Conservation (phyloP, 1,139 yeast species). For the Saccharomyces hybrid region DNA sequence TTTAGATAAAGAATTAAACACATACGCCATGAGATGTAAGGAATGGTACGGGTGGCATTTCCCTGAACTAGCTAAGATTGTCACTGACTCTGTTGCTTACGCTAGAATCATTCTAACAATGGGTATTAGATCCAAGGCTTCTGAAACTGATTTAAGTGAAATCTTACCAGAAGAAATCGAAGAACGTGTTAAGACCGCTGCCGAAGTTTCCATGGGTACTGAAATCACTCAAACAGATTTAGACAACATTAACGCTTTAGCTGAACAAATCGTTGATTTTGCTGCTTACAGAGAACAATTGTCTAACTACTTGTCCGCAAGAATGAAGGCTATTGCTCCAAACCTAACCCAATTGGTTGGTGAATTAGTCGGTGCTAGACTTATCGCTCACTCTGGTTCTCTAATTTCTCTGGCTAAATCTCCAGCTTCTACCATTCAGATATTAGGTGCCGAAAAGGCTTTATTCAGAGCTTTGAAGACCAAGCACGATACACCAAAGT, state of each 20-base stretch:
- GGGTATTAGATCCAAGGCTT: slow-evolving; percentile 91
- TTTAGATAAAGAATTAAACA: slow-evolving; percentile 93
- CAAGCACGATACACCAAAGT: slow-evolving; percentile 97
- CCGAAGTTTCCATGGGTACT: slow-evolving; percentile 98
- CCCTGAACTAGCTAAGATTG: slow-evolving; percentile 97
- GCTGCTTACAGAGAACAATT: slow-evolving; percentile 92
- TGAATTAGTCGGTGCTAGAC: slow-evolving; percentile 96
- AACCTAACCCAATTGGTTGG: slow-evolving; percentile 93
- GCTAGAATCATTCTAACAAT: slow-evolving; percentile 86
- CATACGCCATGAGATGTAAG: slow-evolving; percentile 95
- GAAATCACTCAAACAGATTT: slow-evolving; percentile 87
- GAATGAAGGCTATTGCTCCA: slow-evolving; percentile 99
- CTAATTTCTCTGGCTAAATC: slow-evolving; percentile 91
- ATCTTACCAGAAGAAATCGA: slow-evolving; percentile 89
- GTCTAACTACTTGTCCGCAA: slow-evolving; percentile 77
- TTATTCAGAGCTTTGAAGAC: slow-evolving; percentile 97
- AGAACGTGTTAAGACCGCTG: slow-evolving; percentile 80
- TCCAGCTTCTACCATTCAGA: slow-evolving; percentile 98
- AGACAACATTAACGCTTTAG: slow-evolving; percentile 78
- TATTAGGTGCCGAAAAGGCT: slow-evolving; percentile 99
- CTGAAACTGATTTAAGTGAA: slow-evolving; percentile 83
- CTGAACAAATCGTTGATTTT: slow-evolving; percentile 90
- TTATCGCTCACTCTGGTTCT: slow-evolving; percentile 96
- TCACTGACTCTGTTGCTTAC: slow-evolving; percentile 89
- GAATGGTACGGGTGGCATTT: slow-evolving; percentile 99